Base-by-base conservation (phyloP, 75 land plant genomes). In the Pinus albicaulis region DNA sequence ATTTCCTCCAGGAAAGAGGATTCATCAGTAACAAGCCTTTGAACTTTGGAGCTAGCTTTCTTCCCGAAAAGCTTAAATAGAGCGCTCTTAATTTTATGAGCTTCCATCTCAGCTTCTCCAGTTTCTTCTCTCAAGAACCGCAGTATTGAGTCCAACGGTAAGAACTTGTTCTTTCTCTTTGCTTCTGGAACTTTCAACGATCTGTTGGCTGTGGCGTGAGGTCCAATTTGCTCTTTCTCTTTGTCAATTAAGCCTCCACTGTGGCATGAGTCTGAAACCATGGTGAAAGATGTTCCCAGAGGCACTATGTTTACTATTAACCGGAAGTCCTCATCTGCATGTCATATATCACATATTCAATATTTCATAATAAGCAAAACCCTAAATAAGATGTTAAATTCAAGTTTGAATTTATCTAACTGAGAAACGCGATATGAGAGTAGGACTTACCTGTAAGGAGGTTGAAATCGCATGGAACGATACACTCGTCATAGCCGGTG, bases 251-350 rank as follows among this genome's bases (percentile, higher is more conserved):
- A 84, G 22, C 95, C 95, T 12, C 95, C 95, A 31, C 92, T 92
- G 68, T 90, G 92, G 76, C 92, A 92, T 0, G 98, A 96, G 70
- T 93, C 99, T 1, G 99, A 92, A 6, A 96, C 86, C 64, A 96
- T 82, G 3, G 99, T 96, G 57, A 96, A 59, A 8, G 78, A 72
- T 69, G 84, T 87, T 12, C 91, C 95, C 26, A 76, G 71, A 5
- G 94, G 94, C 0, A 93, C 82, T 38, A 81, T 31, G 69, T 91
- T 82, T 13, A 94, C 92, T 0, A 92, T 76, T 0, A 80, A 81
- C 59, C 95, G 79, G 72, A 93, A 85, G 71, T 93, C 96, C 71
- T 91, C 92, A 81, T 90, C 98, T 93, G 88, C 79, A 16, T 59
- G n/a, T 7, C 23, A 59, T 19, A 20, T 59, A 59, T n/a, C 22